Percentiles rank a stretch among this genome's conserved stretches.
These are phyloP conservation scores for Candida awuae DNA, from an alignment of 805 yeast genomes.

Conservation along the genomic window DNA sequence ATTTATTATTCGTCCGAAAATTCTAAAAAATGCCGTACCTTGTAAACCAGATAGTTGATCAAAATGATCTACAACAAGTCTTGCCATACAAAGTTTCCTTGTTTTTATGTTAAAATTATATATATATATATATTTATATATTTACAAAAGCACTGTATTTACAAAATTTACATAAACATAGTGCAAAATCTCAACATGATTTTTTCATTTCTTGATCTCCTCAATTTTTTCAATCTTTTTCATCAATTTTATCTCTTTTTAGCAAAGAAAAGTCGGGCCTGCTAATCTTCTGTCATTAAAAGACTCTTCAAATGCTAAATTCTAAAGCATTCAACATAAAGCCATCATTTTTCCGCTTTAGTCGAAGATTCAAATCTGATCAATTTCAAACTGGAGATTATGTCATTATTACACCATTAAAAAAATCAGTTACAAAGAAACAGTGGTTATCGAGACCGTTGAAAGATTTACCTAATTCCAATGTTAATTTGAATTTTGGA, in stretches of 20 bases:
- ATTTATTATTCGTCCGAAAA: constrained; percentile 18
- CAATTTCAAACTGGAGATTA: constrained; percentile 23
- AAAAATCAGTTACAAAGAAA: constrained; percentile 18
- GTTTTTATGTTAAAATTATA: background rate
- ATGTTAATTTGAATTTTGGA: constrained; percentile 20
- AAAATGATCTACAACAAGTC: constrained; percentile 10
- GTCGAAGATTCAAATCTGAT: constrained; percentile 4
- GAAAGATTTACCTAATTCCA: constrained; percentile 7
- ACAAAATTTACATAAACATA: too few relatives aligned
- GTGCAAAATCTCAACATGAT: background rate
- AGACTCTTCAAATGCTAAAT: constrained; percentile 1
- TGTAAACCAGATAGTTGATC: constrained; percentile 7
- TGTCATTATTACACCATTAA: constrained; percentile 25
- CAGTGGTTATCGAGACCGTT: constrained; percentile 29
- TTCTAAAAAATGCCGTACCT: constrained; percentile 14
- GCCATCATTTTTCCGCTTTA: background rate
- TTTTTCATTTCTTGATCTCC: background rate
- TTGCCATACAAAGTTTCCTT: constrained; percentile 4
- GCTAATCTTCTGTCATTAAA: too few relatives aligned
- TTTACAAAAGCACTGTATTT: too few relatives aligned
- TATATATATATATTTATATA: too few relatives aligned
- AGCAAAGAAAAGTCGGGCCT: too few relatives aligned
- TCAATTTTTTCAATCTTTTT: too few relatives aligned
- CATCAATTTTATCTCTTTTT: too few relatives aligned
- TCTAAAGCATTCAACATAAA: background rate